A percentile compares a stretch with the other conserved stretches of the same genome.
These are phyloP conservation scores for Plasmodium gaboni DNA, from an alignment of 169 alveolate genomes.

Conservation along the genomic window DNA sequence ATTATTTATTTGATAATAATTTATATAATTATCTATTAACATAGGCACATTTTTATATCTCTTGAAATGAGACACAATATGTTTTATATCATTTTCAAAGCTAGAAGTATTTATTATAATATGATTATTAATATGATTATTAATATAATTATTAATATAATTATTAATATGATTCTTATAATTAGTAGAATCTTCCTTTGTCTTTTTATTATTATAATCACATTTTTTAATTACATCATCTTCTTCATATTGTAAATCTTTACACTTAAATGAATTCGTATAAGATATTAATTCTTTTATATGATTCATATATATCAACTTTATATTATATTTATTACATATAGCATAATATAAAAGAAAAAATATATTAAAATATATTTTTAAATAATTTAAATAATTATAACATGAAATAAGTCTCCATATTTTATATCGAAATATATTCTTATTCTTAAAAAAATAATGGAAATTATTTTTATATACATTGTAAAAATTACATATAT, in stretches of 20 bases:
- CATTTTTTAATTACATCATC: too few relatives aligned
- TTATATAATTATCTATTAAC: slow-evolving; percentile 5
- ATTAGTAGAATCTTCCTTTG: not conserved
- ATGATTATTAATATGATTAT: not conserved
- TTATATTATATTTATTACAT: slow-evolving; percentile 17
- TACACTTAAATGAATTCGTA: not conserved
- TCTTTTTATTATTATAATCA: not conserved
- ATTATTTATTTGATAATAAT: not conserved
- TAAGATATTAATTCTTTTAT: not conserved
- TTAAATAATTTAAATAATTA: slow-evolving; percentile 33
- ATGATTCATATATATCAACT: slow-evolving; percentile 13
- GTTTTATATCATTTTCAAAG: slow-evolving; percentile 15
- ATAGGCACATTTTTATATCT: slow-evolving; percentile 16
- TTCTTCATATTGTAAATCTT: too few relatives aligned
- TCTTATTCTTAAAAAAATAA: slow-evolving; percentile 8
- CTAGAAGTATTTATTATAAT: not conserved
- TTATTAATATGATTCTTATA: not conserved
- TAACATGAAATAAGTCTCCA: slow-evolving; percentile 50
- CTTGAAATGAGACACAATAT: not conserved
- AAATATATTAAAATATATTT: slow-evolving; percentile 16
- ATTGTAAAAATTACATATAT: slow-evolving; percentile 21
- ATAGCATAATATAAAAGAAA: slow-evolving; percentile 33
- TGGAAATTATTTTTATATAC: slow-evolving; percentile 16
- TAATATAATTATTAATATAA: too few relatives aligned
- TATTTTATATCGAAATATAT: slow-evolving; percentile 18